These are phyloP conservation scores for Polyporus tsugae DNA, from an alignment of 1,284 basidiomycete species.

Conservation along the genomic window DNA sequence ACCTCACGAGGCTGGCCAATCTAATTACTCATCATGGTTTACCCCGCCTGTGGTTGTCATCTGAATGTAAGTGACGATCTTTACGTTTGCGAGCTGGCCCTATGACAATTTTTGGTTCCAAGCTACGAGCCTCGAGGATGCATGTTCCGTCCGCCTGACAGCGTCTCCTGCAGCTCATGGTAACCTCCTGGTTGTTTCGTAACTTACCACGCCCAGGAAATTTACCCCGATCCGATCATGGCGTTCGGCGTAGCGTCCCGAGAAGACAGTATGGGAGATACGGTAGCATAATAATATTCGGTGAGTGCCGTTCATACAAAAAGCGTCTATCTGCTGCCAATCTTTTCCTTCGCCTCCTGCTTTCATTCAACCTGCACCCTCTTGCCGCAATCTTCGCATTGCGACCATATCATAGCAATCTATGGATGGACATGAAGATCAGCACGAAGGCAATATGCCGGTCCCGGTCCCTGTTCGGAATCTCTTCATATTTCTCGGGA, in stretches of 20 bases:
- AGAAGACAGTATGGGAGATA: not conserved
- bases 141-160: conserved; percentile 2
- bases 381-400: not conserved
- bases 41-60: not conserved
- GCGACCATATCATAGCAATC: not conserved
- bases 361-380: not conserved
- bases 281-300: not conserved
- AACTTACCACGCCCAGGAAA: not conserved
- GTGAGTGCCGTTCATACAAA: not conserved
- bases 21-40: not conserved
- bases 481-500: not conserved
- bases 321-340: not conserved
- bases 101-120: not conserved
- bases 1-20: not conserved
- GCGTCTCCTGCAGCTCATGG: not conserved
- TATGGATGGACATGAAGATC: not conserved
- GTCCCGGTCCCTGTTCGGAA: not conserved
- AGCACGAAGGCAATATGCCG: not conserved
- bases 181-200: not conserved
- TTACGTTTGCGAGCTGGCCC: not conserved
- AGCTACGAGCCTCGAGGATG: conserved; percentile 1
- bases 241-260: not conserved
- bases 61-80: not conserved
- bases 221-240: not conserved
- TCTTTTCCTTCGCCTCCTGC: not conserved